Base-by-base conservation (phyloP, 23 red algal species). In the Gracilariopsis chorda region DNA sequence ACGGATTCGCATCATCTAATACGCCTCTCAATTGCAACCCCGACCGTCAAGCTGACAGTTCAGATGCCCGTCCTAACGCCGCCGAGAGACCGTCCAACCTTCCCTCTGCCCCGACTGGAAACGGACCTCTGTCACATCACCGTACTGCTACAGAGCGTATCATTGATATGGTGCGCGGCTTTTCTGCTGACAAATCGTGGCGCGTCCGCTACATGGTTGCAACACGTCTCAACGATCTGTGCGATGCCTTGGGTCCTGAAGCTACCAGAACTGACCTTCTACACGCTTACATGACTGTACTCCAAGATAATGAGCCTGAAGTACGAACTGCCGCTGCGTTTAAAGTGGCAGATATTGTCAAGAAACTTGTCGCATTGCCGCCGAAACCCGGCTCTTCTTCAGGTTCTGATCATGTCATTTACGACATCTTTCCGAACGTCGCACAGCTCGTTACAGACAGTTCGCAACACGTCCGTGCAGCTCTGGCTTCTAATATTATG, bases 191-290 rank as follows among this genome's bases (percentile, higher is more conserved):
- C 76, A 98, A 98, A 69, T 95, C 96, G 29, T 98, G 96, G 96
- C 88, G 96, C 24, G 96, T 98, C n/a, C 96, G 96, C 27, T 98
- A 95, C 64, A 90, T 98, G 85, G 90, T 95, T 35, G 92, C 96
- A 3, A 93, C 93, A 58, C 59, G 91, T 34, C 48, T 95, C 46
- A 82, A 65, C 34, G 89, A 89, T 19, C 39, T 97, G 3, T 93
- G 90, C 76, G 93, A 84, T 61, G 92, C 82, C 10, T 48, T 98
- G 51, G 93, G 89, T 21, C 83, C 94, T 7, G 75, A 49, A 45
- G 84, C 95, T 20, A 97, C 90, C 12, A 61, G 78, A 24, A 64
- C n/a, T 17, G 93, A 95, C 42, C 59, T 98, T 30, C 68, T 95
- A 2, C 90, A 82, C 20, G 42, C 82, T 0, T 98, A 95, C 53